Evolutionary conservation across 1,284 basidiomycete genomes (phyloP), one percentile per base, ranked within the genome.

Genomic region (Cryptococcus amylolentus): DNA sequence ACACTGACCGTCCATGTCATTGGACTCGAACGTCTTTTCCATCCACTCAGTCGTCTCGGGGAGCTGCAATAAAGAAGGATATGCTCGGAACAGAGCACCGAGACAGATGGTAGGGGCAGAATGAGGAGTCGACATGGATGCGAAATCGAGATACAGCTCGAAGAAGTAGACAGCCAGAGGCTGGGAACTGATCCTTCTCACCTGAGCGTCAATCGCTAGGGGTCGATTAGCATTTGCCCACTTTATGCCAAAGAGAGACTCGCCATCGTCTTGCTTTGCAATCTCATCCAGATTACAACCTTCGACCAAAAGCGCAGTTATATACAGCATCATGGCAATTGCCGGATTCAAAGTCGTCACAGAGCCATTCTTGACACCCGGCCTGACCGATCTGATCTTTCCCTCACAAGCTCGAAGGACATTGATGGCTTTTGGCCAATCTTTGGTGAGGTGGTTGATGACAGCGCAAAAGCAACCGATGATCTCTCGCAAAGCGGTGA

Each of bases 81-180:
- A 87, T 6, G 91, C 86, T n/a, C 91, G 86, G 79, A 93, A 98
- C 4, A 98, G 76, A 71, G 89, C 95, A 88, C 89, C 93, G 31
- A 98, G 79, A 66, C 91, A 93, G 63, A 91, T 87, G 1, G 70
- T 73, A 1, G 70, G 69, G 0, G 72, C 64, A 7, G 49, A 58
- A 12, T 68, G 65, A 42, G 62, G 56, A 27, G 71, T 63, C 26
- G 69, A 55, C 31, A 73, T 60, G 14, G 64, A 56, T 9, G 70
- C 57, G 51, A 75, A 73, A 28, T 64, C 72, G 28, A 97, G 77
- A 49, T 95, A 82, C 20, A 82, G 81, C 50, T 80, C 77, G 67
- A 90, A 95, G 9, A 95, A 84, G 64, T 91, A 85, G 56, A 92
- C 88, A n/a, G 85, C 83, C 54, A 96, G 82, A 0, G 89, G 65